A percentile compares a stretch with the other conserved stretches of the same genome.
These are phyloP conservation scores for Phascolomyces articulosus DNA, from an alignment of 371 early-diverging fungal species.

Conservation along the genomic window DNA sequence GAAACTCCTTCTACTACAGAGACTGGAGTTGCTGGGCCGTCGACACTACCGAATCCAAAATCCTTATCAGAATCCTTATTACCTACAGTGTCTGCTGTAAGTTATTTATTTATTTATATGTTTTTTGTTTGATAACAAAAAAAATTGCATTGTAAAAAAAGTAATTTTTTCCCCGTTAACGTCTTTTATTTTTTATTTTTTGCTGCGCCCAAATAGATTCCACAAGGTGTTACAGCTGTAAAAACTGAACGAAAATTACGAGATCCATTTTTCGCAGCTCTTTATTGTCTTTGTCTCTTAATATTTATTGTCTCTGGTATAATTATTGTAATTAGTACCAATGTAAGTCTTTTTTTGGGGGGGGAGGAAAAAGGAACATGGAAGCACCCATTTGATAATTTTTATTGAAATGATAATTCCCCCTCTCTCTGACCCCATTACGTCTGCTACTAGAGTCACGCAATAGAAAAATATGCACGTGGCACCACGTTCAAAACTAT, in stretches of 20 bases:
- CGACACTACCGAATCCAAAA: constrained; percentile 20
- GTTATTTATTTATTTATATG: neutral
- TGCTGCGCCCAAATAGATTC: constrained; percentile 34
- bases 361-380: no score
- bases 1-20: constrained; percentile 22
- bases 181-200: neutral
- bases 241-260: constrained; percentile 49
- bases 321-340: constrained; percentile 54
- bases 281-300: constrained; percentile 43
- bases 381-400: no score
- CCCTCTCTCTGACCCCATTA: neutral
- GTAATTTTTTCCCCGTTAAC: no score
- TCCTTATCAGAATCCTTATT: constrained; percentile 42
- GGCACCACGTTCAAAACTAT: constrained; percentile 57
- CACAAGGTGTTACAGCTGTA: constrained; percentile 31
- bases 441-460: constrained; percentile 27
- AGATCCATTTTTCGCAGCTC: constrained; percentile 57
- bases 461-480: constrained; percentile 41
- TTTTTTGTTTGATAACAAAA: no score
- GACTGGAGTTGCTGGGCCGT: neutral
- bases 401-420: neutral
- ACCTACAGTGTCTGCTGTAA: constrained; percentile 47
- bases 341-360: constrained; percentile 41
- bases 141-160: no score
- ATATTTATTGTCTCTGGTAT: constrained; percentile 50